phyloP scores from a whole-genome alignment of 23 red algal genomes.

The Agarophyton chilense region DNA sequence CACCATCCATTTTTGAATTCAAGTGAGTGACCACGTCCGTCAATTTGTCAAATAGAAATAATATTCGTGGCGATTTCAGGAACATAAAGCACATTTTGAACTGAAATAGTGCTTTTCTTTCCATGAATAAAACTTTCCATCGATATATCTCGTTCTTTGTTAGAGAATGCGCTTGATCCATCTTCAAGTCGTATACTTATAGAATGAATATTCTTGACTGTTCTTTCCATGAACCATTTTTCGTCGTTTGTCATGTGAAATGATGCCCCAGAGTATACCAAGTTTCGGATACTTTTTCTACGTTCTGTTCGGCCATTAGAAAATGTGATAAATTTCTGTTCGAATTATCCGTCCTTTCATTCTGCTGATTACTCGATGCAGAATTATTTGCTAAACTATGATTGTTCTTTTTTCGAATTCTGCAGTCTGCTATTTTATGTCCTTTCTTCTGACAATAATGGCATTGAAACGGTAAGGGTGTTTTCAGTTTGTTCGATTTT shows the following conservation, averaged over 20 bases:
- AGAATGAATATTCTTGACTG: not conserved
- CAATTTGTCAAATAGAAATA: not conserved
- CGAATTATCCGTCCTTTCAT: too few relatives aligned
- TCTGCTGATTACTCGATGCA: too few relatives aligned
- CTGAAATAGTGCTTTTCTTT: not conserved
- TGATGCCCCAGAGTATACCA: conserved; percentile 19
- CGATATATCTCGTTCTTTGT: not conserved
- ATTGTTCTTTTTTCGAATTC: not conserved
- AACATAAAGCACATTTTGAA: not conserved
- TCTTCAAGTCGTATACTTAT: not conserved
- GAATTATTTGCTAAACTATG: too few relatives aligned
- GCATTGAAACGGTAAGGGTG: not conserved
- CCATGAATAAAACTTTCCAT: not conserved
- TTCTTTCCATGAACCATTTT: not conserved
- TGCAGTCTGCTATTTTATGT: not conserved
- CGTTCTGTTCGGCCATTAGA: not conserved
- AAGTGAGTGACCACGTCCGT: not conserved
- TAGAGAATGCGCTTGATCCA: not conserved
- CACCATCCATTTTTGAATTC: not conserved
- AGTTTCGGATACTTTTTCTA: not conserved
- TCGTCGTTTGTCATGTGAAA: conserved; percentile 22
- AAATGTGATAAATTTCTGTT: too few relatives aligned
- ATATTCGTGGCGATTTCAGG: not conserved
- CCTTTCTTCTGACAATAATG: not conserved
- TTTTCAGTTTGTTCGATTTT: not conserved